Conservation (phyloP, 2,329 filamentous ascomycete species). For the Aspergillus phoenicis region DNA sequence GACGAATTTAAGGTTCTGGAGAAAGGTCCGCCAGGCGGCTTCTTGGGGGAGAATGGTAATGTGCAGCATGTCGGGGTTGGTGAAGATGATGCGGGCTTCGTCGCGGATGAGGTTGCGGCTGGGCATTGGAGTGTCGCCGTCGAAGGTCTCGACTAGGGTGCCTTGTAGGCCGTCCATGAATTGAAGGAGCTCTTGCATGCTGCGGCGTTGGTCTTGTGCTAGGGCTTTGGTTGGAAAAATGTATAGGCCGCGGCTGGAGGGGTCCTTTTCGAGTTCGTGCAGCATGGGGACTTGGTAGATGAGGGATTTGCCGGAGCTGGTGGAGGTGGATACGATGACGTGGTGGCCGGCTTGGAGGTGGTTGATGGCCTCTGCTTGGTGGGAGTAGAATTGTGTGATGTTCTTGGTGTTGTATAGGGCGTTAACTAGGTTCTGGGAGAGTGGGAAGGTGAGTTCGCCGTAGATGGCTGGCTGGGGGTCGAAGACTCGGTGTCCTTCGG, state of each 20-base stretch:
- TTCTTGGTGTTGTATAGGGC: slow-evolving; percentile 88
- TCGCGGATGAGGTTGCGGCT: slow-evolving; percentile 80
- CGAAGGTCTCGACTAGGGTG: slow-evolving; percentile 85
- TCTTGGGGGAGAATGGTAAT: slow-evolving; percentile 92
- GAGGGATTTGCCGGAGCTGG: slow-evolving; percentile 94
- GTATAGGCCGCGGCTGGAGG: slow-evolving; percentile 83
- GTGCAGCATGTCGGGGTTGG: slow-evolving; percentile 97
- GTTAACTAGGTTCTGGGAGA: slow-evolving; percentile 93
- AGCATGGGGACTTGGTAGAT: slow-evolving; percentile 96
- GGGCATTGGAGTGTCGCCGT: slow-evolving; percentile 86
- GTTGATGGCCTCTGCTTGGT: slow-evolving; percentile 94
- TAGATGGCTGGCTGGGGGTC: slow-evolving; percentile 80
- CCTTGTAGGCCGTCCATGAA: slow-evolving; percentile 79
- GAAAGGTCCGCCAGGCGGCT: slow-evolving; percentile 80
- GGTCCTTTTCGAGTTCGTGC: slow-evolving; percentile 78
- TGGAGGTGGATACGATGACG: slow-evolving; percentile 92
- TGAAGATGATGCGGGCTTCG: slow-evolving; percentile 90
- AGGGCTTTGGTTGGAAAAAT: slow-evolving; percentile 98
- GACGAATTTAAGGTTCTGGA: slow-evolving; percentile 88
- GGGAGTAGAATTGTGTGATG: slow-evolving; percentile 83
- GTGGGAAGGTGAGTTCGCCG: slow-evolving; percentile 78
- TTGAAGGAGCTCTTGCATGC: slow-evolving; percentile 78
- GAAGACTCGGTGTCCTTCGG: slow-evolving; percentile 88
- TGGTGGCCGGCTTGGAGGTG: slow-evolving; percentile 77
- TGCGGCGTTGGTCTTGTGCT: slow-evolving; percentile 89